Conservation (phyloP, 2,329 filamentous ascomycete genomes). For the Paramyrothecium roridum region DNA sequence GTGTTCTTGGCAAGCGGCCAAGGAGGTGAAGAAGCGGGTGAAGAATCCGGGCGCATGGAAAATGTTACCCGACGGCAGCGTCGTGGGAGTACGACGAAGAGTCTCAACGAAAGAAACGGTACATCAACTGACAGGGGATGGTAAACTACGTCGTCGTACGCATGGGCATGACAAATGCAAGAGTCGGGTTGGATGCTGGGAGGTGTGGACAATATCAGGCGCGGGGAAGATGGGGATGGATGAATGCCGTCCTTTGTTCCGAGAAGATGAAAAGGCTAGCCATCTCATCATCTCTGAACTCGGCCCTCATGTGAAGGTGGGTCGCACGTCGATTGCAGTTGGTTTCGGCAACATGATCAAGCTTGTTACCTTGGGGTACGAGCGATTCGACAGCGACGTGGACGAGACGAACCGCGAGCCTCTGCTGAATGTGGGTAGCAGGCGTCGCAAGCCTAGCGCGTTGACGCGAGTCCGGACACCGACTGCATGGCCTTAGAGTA, state of each 20-base stretch:
- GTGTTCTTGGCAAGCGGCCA: constrained; percentile 49
- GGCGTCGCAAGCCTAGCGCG: constrained; percentile 32
- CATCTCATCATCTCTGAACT: constrained; percentile 63
- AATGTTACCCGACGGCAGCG: constrained; percentile 53
- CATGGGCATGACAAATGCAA: constrained; percentile 16
- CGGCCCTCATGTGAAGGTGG: constrained; percentile 63
- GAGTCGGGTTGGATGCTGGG: constrained; percentile 39
- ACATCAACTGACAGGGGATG: constrained; percentile 10
- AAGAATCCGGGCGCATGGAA: constrained; percentile 66
- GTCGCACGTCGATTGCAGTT: constrained; percentile 63
- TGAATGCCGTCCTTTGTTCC: constrained; percentile 43
- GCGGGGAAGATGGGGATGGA: constrained; percentile 39
- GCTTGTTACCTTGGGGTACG: constrained; percentile 63
- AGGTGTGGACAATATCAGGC: constrained; percentile 51
- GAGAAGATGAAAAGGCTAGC: constrained; percentile 36
- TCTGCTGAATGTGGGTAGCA: constrained; percentile 30
- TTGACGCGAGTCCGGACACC: constrained; percentile 15
- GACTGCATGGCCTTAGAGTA: constrained; percentile 10
- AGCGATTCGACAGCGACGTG: constrained; percentile 52
- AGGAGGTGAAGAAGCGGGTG: constrained; percentile 49
- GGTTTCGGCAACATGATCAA: constrained; percentile 73
- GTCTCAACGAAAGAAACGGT: constrained; percentile 8
- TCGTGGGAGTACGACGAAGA: constrained; percentile 60
- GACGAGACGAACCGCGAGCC: constrained; percentile 24
- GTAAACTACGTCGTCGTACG: constrained; percentile 22